phyloP scores from a whole-genome alignment of 495 filamentous ascomycete species.

The Talaromyces trachyspermus region DNA sequence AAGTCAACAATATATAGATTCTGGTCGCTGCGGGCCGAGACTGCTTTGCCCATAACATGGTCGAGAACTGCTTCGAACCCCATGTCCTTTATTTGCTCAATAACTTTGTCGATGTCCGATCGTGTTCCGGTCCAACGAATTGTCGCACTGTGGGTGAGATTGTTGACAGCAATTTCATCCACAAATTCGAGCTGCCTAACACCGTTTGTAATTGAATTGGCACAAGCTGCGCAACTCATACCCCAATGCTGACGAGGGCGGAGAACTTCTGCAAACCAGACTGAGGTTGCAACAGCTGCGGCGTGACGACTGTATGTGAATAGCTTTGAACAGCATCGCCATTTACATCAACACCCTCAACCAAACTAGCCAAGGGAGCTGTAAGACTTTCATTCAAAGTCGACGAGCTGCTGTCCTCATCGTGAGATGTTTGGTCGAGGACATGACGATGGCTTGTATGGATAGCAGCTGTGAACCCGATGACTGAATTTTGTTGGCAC shows the following conservation, averaged over 20 bases:
- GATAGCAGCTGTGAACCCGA: neutral
- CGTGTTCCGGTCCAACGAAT: conserved; percentile 37
- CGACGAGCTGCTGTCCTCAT: neutral
- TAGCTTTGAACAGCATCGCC: neutral
- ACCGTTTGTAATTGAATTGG: conserved; percentile 43
- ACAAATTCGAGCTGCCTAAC: conserved; percentile 44
- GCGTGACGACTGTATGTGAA: neutral
- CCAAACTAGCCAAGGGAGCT: neutral
- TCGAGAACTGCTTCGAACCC: conserved; percentile 49
- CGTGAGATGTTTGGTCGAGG: neutral
- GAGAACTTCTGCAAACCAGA: conserved; percentile 19
- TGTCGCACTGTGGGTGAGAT: conserved; percentile 51
- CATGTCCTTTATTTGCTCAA: conserved; percentile 44
- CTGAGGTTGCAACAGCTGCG: neutral
- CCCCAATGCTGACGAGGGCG: conserved; percentile 47
- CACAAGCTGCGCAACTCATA: conserved; percentile 60
- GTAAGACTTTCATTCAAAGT: neutral
- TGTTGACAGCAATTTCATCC: conserved; percentile 44
- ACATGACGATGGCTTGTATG: neutral
- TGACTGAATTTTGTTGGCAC: neutral
- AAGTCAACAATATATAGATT: conserved; percentile 48
- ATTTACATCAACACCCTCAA: neutral
- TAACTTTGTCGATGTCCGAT: conserved; percentile 33
- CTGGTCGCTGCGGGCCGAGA: conserved; percentile 22
- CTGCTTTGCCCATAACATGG: conserved; percentile 12